Base-by-base conservation (phyloP, 208 protist species). In the Endotrypanum monterogeii region DNA sequence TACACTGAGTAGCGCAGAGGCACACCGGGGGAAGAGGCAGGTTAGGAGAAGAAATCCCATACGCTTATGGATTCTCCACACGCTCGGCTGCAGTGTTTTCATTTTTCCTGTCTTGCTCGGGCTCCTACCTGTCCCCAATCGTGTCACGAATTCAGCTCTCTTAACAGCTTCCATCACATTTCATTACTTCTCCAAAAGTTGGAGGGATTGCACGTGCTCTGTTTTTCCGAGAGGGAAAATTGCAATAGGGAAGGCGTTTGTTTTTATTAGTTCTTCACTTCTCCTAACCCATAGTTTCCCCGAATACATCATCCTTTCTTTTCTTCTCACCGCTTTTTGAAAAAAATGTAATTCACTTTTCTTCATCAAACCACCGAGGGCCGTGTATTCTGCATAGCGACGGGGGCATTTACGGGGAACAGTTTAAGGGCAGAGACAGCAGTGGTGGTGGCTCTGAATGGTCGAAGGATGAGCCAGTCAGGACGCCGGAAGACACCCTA, bases 381-480 rank as follows among this genome's bases (percentile, higher is more conserved):
- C 35, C 58, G 3, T 20, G 9, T 18, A 44, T 18, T 8, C 1
- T 2, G 35, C 20, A 23, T 20, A 14, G 14, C 14, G 3, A 23
- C 35, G 2, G 41, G 7, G 9, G 9, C 9, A 46, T 30, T 9
- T 37, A 44, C 7, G n/a, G 16, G 35, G 58, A n/a, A 8, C 8
- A 28, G 18, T 5, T 9, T 44, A 44, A 37, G 30, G 30, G 0
- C 35, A 63, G 9, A n/a, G 30, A 63, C 37, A 20, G 35, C 30
- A 35, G 12, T n/a, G n/a, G n/a, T n/a, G n/a, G 35, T 28, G n/a
- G 58, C 20, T 11, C 35, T 63, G 58, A 37, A 28, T 63, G 30
- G 54, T 32, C 32, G 35, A 67, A 2, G 2, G 32, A 81, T 81
- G 76, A 70, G 50, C 23, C 56, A 67, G n/a, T 23, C 30, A 20